Conservation (phyloP, 176 grass and related monocot species). For the Aegilops sharonensis region DNA sequence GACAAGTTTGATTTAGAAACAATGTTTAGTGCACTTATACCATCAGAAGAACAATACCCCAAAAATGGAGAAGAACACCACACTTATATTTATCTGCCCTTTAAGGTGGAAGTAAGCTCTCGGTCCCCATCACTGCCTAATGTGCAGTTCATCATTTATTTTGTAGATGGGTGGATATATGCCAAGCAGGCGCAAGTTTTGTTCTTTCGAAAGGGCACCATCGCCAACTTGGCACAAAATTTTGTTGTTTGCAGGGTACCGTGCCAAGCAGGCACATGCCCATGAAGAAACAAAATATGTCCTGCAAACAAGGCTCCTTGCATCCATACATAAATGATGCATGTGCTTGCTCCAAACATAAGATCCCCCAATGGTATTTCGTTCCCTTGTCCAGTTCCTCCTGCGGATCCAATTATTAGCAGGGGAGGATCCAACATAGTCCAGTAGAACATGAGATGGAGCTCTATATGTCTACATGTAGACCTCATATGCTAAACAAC, state of each 20-base stretch:
- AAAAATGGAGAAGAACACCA: background rate
- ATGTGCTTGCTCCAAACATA: slow-evolving; percentile 36
- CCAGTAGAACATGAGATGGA: slow-evolving; percentile 38
- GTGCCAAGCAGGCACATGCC: slow-evolving; percentile 30
- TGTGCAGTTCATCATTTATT: background rate
- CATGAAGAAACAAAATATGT: background rate
- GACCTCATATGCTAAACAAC: slow-evolving; percentile 35
- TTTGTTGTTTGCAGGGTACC: background rate
- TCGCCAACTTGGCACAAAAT: background rate
- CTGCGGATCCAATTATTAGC: slow-evolving; percentile 30
- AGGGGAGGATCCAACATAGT: slow-evolving; percentile 39
- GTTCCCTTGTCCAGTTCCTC: slow-evolving; percentile 20
- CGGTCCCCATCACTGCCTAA: background rate
- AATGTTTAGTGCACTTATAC: background rate
- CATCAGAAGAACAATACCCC: background rate
- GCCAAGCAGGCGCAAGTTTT: background rate
- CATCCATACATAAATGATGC: slow-evolving; percentile 6
- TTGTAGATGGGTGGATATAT: background rate
- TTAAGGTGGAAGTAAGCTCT: background rate
- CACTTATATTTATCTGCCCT: background rate
- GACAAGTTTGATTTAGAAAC: background rate
- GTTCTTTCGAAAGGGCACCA: background rate
- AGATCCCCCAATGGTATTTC: slow-evolving; percentile 31
- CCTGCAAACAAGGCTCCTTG: background rate
- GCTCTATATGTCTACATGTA: slow-evolving; percentile 4